These are phyloP conservation scores for Rhizomucor miehei DNA, from an alignment of 371 early-diverging fungal species.

Conservation along the genomic window DNA sequence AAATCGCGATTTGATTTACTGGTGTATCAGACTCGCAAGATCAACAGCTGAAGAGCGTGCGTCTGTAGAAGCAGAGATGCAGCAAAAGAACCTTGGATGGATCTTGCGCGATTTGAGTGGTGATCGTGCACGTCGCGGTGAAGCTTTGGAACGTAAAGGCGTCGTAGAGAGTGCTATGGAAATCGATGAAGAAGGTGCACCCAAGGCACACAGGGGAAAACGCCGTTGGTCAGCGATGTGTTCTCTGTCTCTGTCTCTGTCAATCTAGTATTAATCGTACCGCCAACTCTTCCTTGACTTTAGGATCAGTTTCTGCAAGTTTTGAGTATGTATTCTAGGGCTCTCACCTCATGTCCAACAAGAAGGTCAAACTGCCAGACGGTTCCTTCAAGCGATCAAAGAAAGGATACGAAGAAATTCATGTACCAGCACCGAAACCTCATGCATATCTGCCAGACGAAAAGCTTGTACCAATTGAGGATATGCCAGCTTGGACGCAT, in stretches of 20 bases:
- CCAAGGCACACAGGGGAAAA: slow-evolving; percentile 34
- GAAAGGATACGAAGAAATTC: slow-evolving; percentile 96
- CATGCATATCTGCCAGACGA: slow-evolving; percentile 68
- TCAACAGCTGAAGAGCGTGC: slow-evolving; percentile 59
- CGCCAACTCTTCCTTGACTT: slow-evolving; percentile 6
- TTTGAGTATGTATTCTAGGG: slow-evolving; percentile 89
- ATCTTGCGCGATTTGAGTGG: slow-evolving; percentile 72
- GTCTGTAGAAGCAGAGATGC: slow-evolving; percentile 68
- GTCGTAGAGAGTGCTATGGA: slow-evolving; percentile 62
- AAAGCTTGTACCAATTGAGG: slow-evolving; percentile 64
- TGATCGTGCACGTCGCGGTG: slow-evolving; percentile 66
- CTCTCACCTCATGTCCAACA: slow-evolving; percentile 95
- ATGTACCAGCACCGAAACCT: slow-evolving; percentile 89
- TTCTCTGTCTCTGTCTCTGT: background rate
- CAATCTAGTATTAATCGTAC: slow-evolving; percentile 8
- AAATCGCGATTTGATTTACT: slow-evolving; percentile 88
- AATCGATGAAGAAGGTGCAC: slow-evolving; percentile 28
- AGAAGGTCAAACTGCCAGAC: slow-evolving; percentile 89
- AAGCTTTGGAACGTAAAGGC: slow-evolving; percentile 70
- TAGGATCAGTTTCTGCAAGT: slow-evolving; percentile 53
- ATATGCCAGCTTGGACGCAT: slow-evolving; percentile 89
- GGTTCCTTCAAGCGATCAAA: slow-evolving; percentile 92
- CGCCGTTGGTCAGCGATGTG: no score
- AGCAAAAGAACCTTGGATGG: slow-evolving; percentile 60
- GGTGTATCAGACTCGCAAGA: slow-evolving; percentile 86